Percentiles rank a stretch among this genome's conserved stretches.
These are phyloP conservation scores for Ambrosiella xylebori DNA, from an alignment of 2,329 filamentous ascomycete genomes.

Conservation along the genomic window DNA sequence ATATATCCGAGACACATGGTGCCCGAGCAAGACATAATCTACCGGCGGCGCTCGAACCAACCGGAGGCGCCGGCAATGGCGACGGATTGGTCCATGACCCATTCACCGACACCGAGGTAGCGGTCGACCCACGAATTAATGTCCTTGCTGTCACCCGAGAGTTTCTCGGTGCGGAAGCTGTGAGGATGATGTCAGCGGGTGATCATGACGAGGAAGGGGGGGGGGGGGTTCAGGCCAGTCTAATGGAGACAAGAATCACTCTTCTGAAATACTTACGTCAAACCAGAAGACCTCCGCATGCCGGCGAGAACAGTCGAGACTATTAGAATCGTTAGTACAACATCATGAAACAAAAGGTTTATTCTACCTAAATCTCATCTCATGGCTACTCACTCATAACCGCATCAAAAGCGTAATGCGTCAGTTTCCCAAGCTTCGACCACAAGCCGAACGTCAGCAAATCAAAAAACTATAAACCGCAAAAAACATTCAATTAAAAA, in stretches of 20 bases:
- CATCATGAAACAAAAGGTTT: not conserved
- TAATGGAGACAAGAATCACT: not conserved
- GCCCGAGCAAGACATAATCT: conserved; percentile 16
- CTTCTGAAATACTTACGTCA: conserved; percentile 58
- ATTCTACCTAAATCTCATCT: not conserved
- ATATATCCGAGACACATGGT: not conserved
- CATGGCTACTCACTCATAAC: conserved; percentile 53
- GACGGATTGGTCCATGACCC: conserved; percentile 95
- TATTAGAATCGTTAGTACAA: conserved; percentile 21
- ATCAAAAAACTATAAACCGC: conserved; percentile 36
- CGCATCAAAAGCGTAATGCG: conserved; percentile 92
- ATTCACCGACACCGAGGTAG: conserved; percentile 89
- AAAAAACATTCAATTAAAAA: not conserved
- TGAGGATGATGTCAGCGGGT: conserved; percentile 12
- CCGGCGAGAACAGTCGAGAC: conserved; percentile 93
- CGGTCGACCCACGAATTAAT: conserved; percentile 78
- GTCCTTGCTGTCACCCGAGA: conserved; percentile 64
- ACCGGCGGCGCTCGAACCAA: conserved; percentile 84
- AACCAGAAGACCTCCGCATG: conserved; percentile 89
- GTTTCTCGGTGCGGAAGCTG: conserved; percentile 76
- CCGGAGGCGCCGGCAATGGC: conserved; percentile 74
- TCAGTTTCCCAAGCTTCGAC: conserved; percentile 76
- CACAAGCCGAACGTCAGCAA: conserved; percentile 51
- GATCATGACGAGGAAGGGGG: not conserved
- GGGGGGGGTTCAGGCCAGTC: not conserved